Evolutionary conservation across 768 basidiomycete genomes (phyloP), one percentile per base, ranked within the genome.

Genomic region (Multifurca ochricompacta): DNA sequence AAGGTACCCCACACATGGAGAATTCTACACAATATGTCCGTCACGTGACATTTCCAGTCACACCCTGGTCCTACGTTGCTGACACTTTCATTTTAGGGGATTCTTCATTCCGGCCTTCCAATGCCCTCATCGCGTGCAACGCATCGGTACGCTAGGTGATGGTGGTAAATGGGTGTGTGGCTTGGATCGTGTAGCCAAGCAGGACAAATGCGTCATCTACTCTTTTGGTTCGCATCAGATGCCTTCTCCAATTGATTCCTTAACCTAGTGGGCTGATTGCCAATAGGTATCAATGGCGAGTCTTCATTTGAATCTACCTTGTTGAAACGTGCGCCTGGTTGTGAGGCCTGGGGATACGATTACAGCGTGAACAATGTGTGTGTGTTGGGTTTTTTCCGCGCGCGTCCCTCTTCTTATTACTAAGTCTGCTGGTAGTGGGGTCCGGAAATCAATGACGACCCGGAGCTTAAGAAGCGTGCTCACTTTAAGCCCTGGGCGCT

Each of bases 101-200:
- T 80, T 80, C 62, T 79, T 77, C 64, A 70, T 73, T 6, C 72
- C 79, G 4, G 68, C 73, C 0, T 80, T 71, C 58, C 71, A 65
- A 36, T 79, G 79, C 46, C 77, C 79, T 3, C 77, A 78, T 67
- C 71, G 73, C 19, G 62, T 74, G 0, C 70, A 77, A 42, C 70
- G 77, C 42, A 48, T 79, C 16, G 79, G 78, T 2, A 65, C 69
- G 8, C 67, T 79, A 59, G 77, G 76, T 3, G 77, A 79, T 52
- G 77, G 78, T 6, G 78, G 79, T 4, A 80, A 79, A 62, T 79
- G 77, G 75, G 58, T 74, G 3, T 79, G 79, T 49, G 77, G 79
- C 5, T 43, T 77, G 48, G 73, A 74, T 35, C 71, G 74, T 21
- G 64, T 79, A 39, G 64, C 56, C 44, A 68, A 71, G 14, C 78